These are phyloP conservation scores for Cordyceps pruinosa DNA, from an alignment of 2,329 filamentous ascomycete species.

Conservation along the genomic window DNA sequence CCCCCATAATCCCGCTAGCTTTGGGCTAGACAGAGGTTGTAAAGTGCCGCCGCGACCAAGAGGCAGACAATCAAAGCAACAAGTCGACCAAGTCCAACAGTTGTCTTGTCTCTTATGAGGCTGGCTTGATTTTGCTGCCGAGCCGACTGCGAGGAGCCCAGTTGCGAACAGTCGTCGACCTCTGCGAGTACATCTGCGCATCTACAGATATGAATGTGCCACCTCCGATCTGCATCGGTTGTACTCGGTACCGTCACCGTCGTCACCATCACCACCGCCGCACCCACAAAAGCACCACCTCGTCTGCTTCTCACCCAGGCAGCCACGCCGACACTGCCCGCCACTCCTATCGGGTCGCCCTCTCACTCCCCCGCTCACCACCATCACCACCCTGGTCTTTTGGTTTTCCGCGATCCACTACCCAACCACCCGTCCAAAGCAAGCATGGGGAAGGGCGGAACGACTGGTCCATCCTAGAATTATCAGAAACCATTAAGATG, in stretches of 20 bases:
- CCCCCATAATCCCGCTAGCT: neutral
- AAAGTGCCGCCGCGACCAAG: neutral
- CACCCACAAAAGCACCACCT: neutral
- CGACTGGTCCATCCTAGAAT: neutral
- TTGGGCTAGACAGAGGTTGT: neutral
- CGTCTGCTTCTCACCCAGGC: neutral
- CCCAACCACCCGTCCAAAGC: neutral
- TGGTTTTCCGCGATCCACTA: neutral
- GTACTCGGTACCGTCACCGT: neutral
- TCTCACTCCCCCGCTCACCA: neutral
- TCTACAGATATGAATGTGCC: neutral
- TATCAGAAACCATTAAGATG: neutral
- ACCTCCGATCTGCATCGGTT: constrained; percentile 3
- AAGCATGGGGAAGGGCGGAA: neutral
- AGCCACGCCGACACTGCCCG: neutral
- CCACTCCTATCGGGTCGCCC: neutral
- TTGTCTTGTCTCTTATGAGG: neutral
- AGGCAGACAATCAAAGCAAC: too few species aligned
- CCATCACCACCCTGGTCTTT: neutral
- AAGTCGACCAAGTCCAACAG: neutral
- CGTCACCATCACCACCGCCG: neutral
- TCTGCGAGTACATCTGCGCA: neutral
- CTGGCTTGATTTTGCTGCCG: neutral
- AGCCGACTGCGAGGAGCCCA: neutral
- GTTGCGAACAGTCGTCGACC: neutral